These are phyloP conservation scores for Coniochaeta sp. DNA, from an alignment of 2,329 filamentous ascomycete genomes.

Conservation along the genomic window DNA sequence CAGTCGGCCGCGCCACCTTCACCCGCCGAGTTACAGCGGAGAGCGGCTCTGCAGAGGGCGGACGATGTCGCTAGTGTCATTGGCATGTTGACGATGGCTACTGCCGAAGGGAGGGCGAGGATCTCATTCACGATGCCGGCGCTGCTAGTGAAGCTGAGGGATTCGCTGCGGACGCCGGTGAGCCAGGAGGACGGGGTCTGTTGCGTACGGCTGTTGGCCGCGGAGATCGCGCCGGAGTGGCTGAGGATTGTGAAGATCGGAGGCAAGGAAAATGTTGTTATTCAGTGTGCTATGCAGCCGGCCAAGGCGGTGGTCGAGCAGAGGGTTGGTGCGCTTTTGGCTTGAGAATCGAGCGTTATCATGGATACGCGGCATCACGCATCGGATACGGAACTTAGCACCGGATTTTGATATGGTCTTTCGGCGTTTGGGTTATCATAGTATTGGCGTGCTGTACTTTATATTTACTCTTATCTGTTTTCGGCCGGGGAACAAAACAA, in stretches of 20 bases:
- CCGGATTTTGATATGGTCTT: not conserved
- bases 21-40: constrained; percentile 50
- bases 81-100: constrained; percentile 55
- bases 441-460: constrained; percentile 26
- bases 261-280: constrained; percentile 49
- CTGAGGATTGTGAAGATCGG: constrained; percentile 42
- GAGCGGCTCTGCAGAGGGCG: constrained; percentile 58
- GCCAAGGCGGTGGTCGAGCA: constrained; percentile 25
- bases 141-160: constrained; percentile 57
- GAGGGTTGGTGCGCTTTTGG: constrained; percentile 17
- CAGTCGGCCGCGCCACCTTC: constrained; percentile 36
- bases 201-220: constrained; percentile 44
- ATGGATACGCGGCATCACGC: not conserved
- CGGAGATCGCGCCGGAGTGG: constrained; percentile 51
- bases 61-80: constrained; percentile 63
- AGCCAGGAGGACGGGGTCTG: constrained; percentile 42
- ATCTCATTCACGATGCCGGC: constrained; percentile 59
- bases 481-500: not conserved
- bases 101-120: constrained; percentile 41
- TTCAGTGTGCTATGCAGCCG: constrained; percentile 33
- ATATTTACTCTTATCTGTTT: not conserved
- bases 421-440: constrained; percentile 21
- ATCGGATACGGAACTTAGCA: not conserved
- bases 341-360: constrained; percentile 3
- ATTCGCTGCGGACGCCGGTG: constrained; percentile 54